A percentile compares a stretch with the other conserved stretches of the same genome.
phyloP scores from a whole-genome alignment of 2,329 filamentous ascomycete species.

The Phyllosticta ampelicida region DNA sequence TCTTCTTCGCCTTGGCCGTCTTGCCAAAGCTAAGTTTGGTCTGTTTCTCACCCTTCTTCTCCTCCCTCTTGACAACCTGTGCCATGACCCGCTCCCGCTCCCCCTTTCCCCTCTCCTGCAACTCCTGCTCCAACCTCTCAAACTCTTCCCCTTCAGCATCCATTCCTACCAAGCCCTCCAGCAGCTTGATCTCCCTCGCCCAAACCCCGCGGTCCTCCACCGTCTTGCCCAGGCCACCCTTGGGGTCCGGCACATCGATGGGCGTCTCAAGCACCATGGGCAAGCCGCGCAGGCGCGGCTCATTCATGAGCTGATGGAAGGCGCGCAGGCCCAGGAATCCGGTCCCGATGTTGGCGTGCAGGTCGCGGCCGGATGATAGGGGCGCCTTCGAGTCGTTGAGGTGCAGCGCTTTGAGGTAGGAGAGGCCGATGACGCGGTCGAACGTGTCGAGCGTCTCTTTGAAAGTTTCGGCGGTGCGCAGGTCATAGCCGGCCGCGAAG shows the following conservation, averaged over 20 bases:
- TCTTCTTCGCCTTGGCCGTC: constrained; percentile 25
- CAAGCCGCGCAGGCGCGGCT: constrained; percentile 60
- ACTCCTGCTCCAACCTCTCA: constrained; percentile 47
- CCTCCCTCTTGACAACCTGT: constrained; percentile 65
- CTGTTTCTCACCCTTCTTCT: constrained; percentile 43
- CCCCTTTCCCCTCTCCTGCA: constrained; percentile 56
- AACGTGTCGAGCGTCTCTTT: constrained; percentile 63
- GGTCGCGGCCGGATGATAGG: constrained; percentile 65
- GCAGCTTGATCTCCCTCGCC: constrained; percentile 88
- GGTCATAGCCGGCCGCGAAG: constrained; percentile 87
- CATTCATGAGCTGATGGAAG: constrained; percentile 87
- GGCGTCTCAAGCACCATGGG: constrained; percentile 97
- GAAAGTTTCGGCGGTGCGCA: constrained; percentile 66
- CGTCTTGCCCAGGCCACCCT: constrained; percentile 43
- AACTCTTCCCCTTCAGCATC: constrained; percentile 69
- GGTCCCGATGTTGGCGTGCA: constrained; percentile 94
- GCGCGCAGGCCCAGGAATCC: constrained; percentile 84
- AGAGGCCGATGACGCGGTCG: constrained; percentile 62
- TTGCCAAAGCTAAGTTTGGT: constrained; percentile 24
- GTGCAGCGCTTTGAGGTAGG: constrained; percentile 78
- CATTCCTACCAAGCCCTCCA: constrained; percentile 81
- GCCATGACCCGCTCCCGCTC: constrained; percentile 68
- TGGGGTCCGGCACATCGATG: constrained; percentile 57
- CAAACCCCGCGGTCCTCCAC: constrained; percentile 74
- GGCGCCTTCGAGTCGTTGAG: constrained; percentile 95